Evolutionary conservation across 768 basidiomycete genomes (phyloP), one percentile per base, ranked within the genome.

Genomic region (Hygrophoropsis aurantiaca): DNA sequence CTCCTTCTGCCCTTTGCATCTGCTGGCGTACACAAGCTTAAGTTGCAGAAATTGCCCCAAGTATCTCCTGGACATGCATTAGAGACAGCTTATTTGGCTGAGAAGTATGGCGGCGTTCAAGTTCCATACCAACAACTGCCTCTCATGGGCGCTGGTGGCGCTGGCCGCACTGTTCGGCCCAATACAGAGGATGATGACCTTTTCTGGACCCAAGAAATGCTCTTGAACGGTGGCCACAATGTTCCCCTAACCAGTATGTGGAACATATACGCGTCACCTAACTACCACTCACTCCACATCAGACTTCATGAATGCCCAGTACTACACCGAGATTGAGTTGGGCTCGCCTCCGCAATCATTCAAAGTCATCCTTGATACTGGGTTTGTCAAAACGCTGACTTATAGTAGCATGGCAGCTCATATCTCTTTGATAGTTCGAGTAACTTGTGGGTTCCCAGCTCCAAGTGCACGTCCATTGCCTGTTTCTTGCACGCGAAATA

Each of bases 271-370:
- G 25, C 21, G 23, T n/a, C 0, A 35, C 33, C n/a, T 21, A 42
- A 40, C 40, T 50, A 38, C 51, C 33, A 54, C 47, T 39, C 38
- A 53, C 45, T 47, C 26, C 4, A 18, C 44, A 18, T 15, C 46
- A 97, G 94, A 97, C 75, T 98, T 91, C 72, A 84, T 94, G 84
- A 98, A 98, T 65, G 94, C 97, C 27, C 94, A 99, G 67, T 98
- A 99, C 71, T 99, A 80, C 64, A 79, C 93, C 16, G 88, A 93
- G 52, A 95, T 98, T 50, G 62, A 74, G 1, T 65, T 97, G 45
- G 95, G 95, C 13, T 78, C 74, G 1, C 95, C 95, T 18, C 79
- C 92, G 27, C 95, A 98, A 68, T 71, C 60, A 3, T 95, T 94
- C 79, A 94, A 95, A 71, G 94, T 97, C 59, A 83, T 97, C 50